Evolutionary conservation across 495 filamentous ascomycete genomes (phyloP), one percentile per base, ranked within the genome.

Genomic region (Neurospora tetraspora): DNA sequence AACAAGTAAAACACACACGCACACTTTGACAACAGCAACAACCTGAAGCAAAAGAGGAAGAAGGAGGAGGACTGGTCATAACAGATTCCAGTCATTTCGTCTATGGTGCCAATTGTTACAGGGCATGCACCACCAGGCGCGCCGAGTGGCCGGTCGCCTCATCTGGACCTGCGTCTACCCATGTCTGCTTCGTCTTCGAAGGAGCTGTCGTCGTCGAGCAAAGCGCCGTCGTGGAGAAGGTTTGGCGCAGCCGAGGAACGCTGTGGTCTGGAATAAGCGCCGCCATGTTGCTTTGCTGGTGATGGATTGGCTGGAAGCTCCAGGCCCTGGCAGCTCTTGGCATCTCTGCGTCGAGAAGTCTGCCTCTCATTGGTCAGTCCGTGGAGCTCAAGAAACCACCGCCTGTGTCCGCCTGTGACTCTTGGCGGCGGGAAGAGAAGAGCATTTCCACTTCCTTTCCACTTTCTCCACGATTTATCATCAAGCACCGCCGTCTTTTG

Each of bases 261-360:
- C 18, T 34, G 53, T 40, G 39, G 75, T 80, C 75, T 79, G 77
- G 73, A 79, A 79, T 81, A 81, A 76, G 79, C 80, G 80, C 80
- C 76, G 73, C 68, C 65, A 47, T 43, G 73, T 71, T 43, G 74
- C 34, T 27, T 73, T 74, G 71, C 43, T 69, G 74, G 61, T 68
- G 65, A 31, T 40, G 68, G 70, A 81, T 81, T 80, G 80, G 78
- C 75, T 70, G 73, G 23, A 65, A 36, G 53, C 27, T 34, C 1
- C 0, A 1, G 27, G 53, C 53, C 53, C 53, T 61, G 53, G 53
- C 53, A 34, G 53, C 53, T 65, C 53, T 65, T 34, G 53, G 53
- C 53, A 65, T 65, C 12, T 61, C 2, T 61, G 23, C 9, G 23
- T 31, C 12, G 53, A 1, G 18, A 18, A 65, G 6, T 31, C 27